These are phyloP conservation scores for Sicyos edulis DNA, from an alignment of 306 rosid species.

Conservation along the genomic window DNA sequence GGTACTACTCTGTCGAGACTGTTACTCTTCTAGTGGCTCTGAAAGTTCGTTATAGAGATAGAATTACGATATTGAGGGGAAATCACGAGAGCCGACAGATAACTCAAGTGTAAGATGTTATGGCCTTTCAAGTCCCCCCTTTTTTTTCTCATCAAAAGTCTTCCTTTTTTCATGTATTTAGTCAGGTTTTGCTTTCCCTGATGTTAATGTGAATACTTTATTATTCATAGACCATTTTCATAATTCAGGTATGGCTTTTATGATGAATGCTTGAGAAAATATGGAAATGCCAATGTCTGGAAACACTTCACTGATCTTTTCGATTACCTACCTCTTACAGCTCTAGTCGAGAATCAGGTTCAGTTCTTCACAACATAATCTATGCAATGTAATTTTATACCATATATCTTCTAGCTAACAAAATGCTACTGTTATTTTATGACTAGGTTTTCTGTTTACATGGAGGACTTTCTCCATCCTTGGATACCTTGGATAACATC, in stretches of 20 bases:
- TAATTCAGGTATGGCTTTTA: constrained; percentile 91
- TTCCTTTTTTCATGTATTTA: not conserved
- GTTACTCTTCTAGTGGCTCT: constrained; percentile 86
- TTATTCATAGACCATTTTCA: constrained; percentile 20
- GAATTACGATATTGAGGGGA: constrained; percentile 96
- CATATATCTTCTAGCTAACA: constrained; percentile 2
- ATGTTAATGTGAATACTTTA: constrained; percentile 19
- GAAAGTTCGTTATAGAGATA: constrained; percentile 95
- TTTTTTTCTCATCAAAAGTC: not conserved
- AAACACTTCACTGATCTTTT: constrained; percentile 83
- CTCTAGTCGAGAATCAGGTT: constrained; percentile 99
- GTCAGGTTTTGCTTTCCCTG: not conserved
- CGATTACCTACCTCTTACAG: constrained; percentile 94
- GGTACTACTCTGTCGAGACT: constrained; percentile 89
- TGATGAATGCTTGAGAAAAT: constrained; percentile 97
- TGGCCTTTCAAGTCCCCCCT: not conserved
- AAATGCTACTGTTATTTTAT: not conserved
- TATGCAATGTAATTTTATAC: not conserved
- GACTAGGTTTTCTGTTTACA: constrained; percentile 91
- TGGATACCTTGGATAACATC: constrained; percentile 89
- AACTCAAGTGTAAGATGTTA: constrained; percentile 81
- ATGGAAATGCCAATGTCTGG: constrained; percentile 98
- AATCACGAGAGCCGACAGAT: constrained; percentile 98
- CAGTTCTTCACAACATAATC: constrained; percentile 20
- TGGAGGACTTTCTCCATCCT: constrained; percentile 95